Conservation (phyloP, 305 asterid species). For the Plantago rigida region DNA sequence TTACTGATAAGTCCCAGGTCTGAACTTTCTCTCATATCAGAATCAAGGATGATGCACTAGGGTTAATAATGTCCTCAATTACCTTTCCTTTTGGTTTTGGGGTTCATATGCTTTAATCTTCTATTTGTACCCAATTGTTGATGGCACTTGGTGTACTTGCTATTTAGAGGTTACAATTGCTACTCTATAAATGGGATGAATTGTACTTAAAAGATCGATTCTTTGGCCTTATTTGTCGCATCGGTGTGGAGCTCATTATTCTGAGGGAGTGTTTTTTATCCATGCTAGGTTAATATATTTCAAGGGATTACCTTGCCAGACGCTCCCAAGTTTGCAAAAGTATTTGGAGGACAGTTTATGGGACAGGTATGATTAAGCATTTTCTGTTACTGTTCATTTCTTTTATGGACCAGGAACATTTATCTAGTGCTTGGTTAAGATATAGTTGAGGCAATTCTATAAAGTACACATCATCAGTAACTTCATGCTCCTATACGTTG, state of each 20-base stretch:
- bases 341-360: conserved; percentile 92
- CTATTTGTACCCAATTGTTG: no score
- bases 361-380: conserved; percentile 66
- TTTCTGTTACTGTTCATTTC: conserved; percentile 3
- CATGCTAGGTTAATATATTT: conserved; percentile 61
- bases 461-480: background rate
- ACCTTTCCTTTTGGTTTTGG: no score
- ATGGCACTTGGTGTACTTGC: no score
- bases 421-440: conserved; percentile 9
- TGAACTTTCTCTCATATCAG: no score
- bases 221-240: no score
- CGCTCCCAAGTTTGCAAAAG: conserved; percentile 79
- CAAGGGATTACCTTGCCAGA: conserved; percentile 81
- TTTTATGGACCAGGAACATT: conserved; percentile 9
- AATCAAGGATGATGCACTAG: no score
- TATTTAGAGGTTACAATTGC: no score
- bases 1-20: no score
- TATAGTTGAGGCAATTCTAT: conserved; percentile 5
- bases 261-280: conserved; percentile 19
- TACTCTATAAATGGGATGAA: no score
- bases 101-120: no score
- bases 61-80: no score
- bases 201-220: no score
- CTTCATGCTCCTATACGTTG: conserved; percentile 3
- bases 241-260: conserved; percentile 9